Percentiles rank a stretch among this genome's conserved stretches.
Evolutionary conservation across 345 rosid species (phyloP).

Genomic region (Streptanthus diversifolius): DNA sequence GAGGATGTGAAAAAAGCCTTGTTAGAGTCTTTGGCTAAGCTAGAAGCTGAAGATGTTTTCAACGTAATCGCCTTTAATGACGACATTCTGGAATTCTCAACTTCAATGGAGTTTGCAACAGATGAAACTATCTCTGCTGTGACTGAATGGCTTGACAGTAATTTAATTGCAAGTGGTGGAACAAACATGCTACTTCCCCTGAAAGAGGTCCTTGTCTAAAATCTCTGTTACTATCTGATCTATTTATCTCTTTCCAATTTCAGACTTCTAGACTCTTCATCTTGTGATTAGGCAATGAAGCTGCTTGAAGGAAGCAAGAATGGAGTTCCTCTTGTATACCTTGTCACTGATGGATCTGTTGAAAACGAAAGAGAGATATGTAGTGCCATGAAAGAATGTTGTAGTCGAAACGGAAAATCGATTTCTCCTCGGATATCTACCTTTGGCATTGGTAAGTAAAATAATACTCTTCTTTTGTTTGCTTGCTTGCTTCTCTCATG

Average conservation of each 20-base stretch:
- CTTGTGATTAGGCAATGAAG: conserved; percentile 60
- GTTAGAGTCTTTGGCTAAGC: conserved; percentile 47
- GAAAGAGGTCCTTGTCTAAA: conserved; percentile 54
- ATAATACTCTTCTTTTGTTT: not conserved
- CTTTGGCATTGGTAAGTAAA: conserved; percentile 72
- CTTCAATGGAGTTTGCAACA: conserved; percentile 64
- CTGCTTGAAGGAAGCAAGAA: conserved; percentile 51
- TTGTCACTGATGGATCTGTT: conserved; percentile 86
- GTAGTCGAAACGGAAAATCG: conserved; percentile 37
- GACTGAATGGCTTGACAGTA: conserved; percentile 55
- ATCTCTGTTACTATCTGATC: not conserved
- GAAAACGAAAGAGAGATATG: conserved; percentile 85
- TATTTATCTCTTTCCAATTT: not conserved
- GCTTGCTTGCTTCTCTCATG: not conserved
- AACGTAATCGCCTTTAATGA: conserved; percentile 85
- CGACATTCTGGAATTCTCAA: conserved; percentile 54
- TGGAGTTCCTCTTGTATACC: conserved; percentile 70
- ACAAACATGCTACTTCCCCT: conserved; percentile 71
- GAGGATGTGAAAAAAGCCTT: conserved; percentile 62
- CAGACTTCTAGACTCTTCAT: not conserved
- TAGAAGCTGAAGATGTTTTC: conserved; percentile 67
- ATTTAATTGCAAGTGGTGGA: conserved; percentile 55
- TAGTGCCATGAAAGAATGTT: conserved; percentile 46
- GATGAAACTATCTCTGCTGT: conserved; percentile 49
- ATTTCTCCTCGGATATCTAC: conserved; percentile 72